Base-by-base conservation (phyloP, 2,329 filamentous ascomycete species). In the Ilyonectria mors-panacis region DNA sequence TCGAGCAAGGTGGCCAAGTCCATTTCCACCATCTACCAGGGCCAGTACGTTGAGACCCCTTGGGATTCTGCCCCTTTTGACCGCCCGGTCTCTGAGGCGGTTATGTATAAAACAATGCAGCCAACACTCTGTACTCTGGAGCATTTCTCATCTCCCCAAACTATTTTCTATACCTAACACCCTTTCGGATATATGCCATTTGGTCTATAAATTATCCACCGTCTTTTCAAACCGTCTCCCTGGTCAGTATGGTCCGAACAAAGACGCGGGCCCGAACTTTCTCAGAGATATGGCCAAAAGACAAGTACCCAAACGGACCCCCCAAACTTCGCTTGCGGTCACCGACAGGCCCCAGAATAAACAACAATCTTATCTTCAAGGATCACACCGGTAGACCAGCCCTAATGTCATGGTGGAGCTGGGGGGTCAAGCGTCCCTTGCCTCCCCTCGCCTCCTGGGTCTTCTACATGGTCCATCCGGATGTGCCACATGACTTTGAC, bases 191-290 rank as follows among this genome's bases (percentile, higher is more conserved):
- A n/a, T n/a, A 44, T 44, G n/a, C 15, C 39, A 44, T 44, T 8
- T 13, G 0, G 4, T 44, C 15, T n/a, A 44, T 13, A 44, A 45
- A 3, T 5, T 45, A 21, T 45, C n/a, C 7, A 33, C 8, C 13
- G 10, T 39, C 6, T 48, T 28, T 48, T 28, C 1, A 48, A 3
- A 48, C 8, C 9, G 19, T 7, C 21, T 8, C 42, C 5, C 26
- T 15, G 10, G 55, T 21, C 21, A 59, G n/a, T 33, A 50, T 59
- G 56, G 56, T 59, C n/a, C 56, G 56, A 59, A 58, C 37, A 58
- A 58, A 58, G 39, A 58, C 21, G 23, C 55, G 55, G 39, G 13
- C 44, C 42, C 26, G 56, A 37, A 59, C 42, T 12, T 23, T 33
- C 17, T 19, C 10, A 3, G 28, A 48, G n/a, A 30, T 23, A 6